Evolutionary conservation across 305 asterid species (phyloP), one percentile per base, ranked within the genome.

Genomic region (Fraxinus floribunda): DNA sequence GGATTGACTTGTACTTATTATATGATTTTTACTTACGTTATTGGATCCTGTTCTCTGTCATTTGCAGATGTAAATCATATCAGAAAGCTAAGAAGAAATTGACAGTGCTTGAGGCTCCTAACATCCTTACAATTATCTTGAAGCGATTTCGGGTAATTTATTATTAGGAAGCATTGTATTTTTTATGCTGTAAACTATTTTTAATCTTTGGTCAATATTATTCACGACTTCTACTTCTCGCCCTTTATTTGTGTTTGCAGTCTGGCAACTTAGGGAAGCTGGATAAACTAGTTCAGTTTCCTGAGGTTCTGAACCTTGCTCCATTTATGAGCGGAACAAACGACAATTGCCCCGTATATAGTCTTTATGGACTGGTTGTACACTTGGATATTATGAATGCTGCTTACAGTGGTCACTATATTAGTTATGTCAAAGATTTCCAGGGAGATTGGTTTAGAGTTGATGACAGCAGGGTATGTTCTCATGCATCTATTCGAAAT

Each of bases 31-130:
- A 34, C 3, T 32, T 35, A 49, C 9, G 72, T 80, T 80, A 41
- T 41, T 76, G 20, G 62, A 4, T 29, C 36, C 52, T 76, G 78
- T 29, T 72, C 18, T 75, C 46, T 82, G 60, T 70, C 16, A 36
- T 88, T 68, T 75, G 79, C 88, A 91, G 94, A 81, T 91, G 94
- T 29, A 90, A 90, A 87, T 88, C 94, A 22, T 89, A 91, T 83
- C 88, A 89, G 86, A 88, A 87, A 84, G 94, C 94, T 41, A 88
- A 85, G 88, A 91, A 91, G 91, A 88, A 86, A 84, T 76, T 91
- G 87, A 84, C 88, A 0, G 84, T 91, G 18, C 81, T 86, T 60
- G 92, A 88, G 85, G 94, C 94, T 82, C 94, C 94, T 16, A 91
- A 91, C 60, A 83, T 91, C 81, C 91, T 91, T 39, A 89, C 94